Base-by-base conservation (phyloP, 2,329 filamentous ascomycete species). In the Alternaria incomplexa region DNA sequence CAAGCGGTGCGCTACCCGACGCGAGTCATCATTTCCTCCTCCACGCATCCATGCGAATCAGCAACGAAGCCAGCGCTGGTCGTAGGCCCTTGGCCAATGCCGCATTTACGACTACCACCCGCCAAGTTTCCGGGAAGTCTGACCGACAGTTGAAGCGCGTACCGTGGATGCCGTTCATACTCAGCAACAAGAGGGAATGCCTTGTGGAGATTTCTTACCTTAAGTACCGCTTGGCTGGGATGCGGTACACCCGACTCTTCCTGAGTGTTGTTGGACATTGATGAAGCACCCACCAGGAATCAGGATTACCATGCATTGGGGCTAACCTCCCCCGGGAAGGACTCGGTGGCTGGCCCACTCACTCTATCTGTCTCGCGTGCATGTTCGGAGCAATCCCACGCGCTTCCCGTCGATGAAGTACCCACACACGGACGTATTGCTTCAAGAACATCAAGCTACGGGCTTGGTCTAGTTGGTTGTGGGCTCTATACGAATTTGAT, bases 251-350 rank as follows among this genome's bases (percentile, higher is more conserved):
- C 53, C 26, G 26, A 47, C 9, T 32, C 15, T 46, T 32, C 26
- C 43, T 30, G 52, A 28, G 17, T 45, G 6, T 9, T 46, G 53
- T 56, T 47, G 53, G 43, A 47, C 20, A 22, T 56, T 56, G 26
- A 56, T 47, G 44, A 47, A 56, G 53, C 53, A 28, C 20, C 43
- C 53, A 56, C 43, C 28, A 47, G 25, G 22, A 50, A 36, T 46
- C 51, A 40, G 59, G 56, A 57, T 64, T 57, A 56, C 53, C 47
- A 22, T 67, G 64, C 66, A 65, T 47, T 28, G 11, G 55, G 28
- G 25, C 58, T 60, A 52, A 48, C 52, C 62, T 26, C 25, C 26
- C 48, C 45, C 22, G 26, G 58, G 7, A 53, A 56, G 10, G 44
- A 58, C 32, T 51, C 30, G 8, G 17, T 52, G 36, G 48, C 36